These are phyloP conservation scores for Rhodamnia rubescens DNA, from an alignment of 345 rosid species.

Conservation along the genomic window DNA sequence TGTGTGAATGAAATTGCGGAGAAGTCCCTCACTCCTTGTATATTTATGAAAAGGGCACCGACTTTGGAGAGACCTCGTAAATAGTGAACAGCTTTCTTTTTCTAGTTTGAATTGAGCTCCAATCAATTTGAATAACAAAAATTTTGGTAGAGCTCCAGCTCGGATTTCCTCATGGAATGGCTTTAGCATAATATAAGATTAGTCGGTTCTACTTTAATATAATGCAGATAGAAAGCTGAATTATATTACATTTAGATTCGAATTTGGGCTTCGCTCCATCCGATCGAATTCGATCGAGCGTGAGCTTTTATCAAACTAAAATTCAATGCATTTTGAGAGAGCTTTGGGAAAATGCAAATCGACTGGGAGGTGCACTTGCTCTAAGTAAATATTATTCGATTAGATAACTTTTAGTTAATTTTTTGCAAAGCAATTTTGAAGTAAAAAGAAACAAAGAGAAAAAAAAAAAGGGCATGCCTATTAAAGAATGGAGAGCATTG, in stretches of 20 bases:
- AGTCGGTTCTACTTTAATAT: neutral
- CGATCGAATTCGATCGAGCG: too few relatives aligned
- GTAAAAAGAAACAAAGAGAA: neutral
- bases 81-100: neutral
- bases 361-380: neutral
- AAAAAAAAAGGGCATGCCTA: accelerated
- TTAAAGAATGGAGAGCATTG: neutral
- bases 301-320: neutral
- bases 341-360: neutral
- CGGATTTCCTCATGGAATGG: neutral
- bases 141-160: neutral
- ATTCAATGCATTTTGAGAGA: neutral
- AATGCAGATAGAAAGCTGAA: too few relatives aligned
- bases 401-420: neutral
- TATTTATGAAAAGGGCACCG: neutral
- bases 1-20: neutral
- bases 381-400: neutral
- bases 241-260: neutral
- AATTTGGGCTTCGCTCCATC: too few relatives aligned
- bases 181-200: neutral
- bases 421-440: neutral
- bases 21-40: neutral
- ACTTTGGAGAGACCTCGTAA: neutral
- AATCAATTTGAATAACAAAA: neutral
- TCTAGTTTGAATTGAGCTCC: neutral